A percentile compares a stretch with the other conserved stretches of the same genome.
Evolutionary conservation across 345 rosid species (phyloP).

Genomic region (Capsella bursapastoris): DNA sequence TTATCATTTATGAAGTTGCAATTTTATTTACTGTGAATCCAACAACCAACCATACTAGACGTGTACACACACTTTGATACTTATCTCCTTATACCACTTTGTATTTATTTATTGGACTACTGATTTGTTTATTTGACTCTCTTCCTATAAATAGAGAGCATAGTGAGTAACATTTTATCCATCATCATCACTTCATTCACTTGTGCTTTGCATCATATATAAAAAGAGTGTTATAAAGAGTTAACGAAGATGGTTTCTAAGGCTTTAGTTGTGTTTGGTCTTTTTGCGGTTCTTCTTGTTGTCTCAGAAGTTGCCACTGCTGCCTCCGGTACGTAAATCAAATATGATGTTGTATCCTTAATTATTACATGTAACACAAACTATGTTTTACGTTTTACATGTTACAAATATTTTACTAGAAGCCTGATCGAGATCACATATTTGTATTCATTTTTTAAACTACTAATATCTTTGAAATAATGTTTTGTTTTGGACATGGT

Average conservation of each 20-base stretch:
- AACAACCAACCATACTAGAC: conserved; percentile 5
- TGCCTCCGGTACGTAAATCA: background rate
- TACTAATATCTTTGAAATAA: background rate
- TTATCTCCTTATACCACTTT: conserved; percentile 21
- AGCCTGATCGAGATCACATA: no score
- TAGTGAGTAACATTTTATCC: background rate
- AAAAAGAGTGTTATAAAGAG: background rate
- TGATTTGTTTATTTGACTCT: conserved; percentile 3
- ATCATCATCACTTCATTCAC: conserved; percentile 12
- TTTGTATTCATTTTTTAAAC: background rate
- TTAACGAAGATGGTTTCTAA: conserved; percentile 34
- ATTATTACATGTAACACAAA: background rate
- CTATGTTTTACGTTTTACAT: background rate
- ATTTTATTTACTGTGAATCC: background rate
- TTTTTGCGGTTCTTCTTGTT: conserved; percentile 27
- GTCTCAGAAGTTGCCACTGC: conserved; percentile 18
- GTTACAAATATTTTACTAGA: background rate
- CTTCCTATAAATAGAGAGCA: conserved; percentile 16
- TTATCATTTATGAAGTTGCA: background rate
- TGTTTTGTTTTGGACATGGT: conserved; percentile 4
- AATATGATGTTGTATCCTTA: background rate
- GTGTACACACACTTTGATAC: background rate
- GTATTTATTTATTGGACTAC: background rate
- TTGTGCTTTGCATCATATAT: background rate
- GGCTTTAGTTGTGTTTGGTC: conserved; percentile 22